These are phyloP conservation scores for Candolleomyces eurysporus DNA, from an alignment of 768 basidiomycete species.

Conservation along the genomic window DNA sequence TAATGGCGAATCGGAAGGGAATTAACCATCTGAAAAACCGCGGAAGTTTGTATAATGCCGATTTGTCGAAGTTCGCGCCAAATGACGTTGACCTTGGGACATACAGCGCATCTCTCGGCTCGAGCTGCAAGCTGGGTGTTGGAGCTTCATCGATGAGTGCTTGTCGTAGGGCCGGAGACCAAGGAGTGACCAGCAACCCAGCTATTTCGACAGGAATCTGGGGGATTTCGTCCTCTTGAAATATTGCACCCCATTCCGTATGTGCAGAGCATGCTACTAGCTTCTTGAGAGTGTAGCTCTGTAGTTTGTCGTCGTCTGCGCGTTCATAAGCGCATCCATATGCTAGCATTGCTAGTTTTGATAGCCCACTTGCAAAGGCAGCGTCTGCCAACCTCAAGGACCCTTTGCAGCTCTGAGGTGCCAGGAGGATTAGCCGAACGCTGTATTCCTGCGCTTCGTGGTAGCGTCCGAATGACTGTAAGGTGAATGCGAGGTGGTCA, in stretches of 20 bases:
- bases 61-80: not conserved
- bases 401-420: slow-evolving; percentile 39
- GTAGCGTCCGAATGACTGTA: slow-evolving; percentile 36
- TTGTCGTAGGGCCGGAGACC: slow-evolving; percentile 35
- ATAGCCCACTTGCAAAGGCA: slow-evolving; percentile 26
- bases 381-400: slow-evolving; percentile 52
- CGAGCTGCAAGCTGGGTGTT: slow-evolving; percentile 38
- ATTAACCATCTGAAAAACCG: slow-evolving; percentile 65
- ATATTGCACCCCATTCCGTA: slow-evolving; percentile 53
- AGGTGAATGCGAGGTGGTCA: slow-evolving; percentile 47
- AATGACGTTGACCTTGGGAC: slow-evolving; percentile 25
- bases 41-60: slow-evolving; percentile 40
- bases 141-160: slow-evolving; percentile 29
- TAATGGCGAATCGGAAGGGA: slow-evolving; percentile 55
- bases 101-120: slow-evolving; percentile 38
- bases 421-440: slow-evolving; percentile 25
- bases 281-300: slow-evolving; percentile 44
- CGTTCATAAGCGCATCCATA: slow-evolving; percentile 48
- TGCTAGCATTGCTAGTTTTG: slow-evolving; percentile 55
- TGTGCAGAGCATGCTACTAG: slow-evolving; percentile 40
- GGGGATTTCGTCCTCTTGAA: slow-evolving; percentile 38
- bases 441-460: slow-evolving; percentile 32
- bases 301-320: slow-evolving; percentile 32
- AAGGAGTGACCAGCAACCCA: slow-evolving; percentile 35
- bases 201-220: slow-evolving; percentile 36